Conservation (phyloP, 495 filamentous ascomycete genomes). For the Penicillium paxilli region DNA sequence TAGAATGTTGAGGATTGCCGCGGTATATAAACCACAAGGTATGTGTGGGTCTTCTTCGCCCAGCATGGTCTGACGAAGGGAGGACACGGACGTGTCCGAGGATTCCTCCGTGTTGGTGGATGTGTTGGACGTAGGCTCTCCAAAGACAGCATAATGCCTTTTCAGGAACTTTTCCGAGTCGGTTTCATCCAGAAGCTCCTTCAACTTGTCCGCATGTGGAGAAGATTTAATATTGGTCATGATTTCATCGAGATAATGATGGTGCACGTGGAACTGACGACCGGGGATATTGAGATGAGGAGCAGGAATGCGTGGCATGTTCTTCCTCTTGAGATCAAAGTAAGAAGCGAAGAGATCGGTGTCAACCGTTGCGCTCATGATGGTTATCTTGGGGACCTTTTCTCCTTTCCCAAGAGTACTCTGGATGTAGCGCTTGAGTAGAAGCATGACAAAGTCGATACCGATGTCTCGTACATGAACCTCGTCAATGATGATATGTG, state of each 20-base stretch:
- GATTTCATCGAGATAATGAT: constrained; percentile 54
- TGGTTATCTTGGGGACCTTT: constrained; percentile 48
- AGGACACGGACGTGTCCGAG: not conserved
- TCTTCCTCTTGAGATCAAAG: constrained; percentile 35
- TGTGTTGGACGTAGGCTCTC: too few species aligned
- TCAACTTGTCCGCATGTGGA: constrained; percentile 14
- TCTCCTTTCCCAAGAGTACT: constrained; percentile 33
- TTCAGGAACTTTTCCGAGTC: constrained; percentile 10
- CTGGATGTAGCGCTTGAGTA: constrained; percentile 49
- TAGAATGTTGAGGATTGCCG: constrained; percentile 52
- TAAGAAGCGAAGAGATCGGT: constrained; percentile 56
- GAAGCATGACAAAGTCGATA: constrained; percentile 57
- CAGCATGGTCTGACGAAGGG: not conserved
- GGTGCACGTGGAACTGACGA: constrained; percentile 54
- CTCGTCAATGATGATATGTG: constrained; percentile 61
- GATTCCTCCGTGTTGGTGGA: not conserved
- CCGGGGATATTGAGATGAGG: constrained; percentile 57
- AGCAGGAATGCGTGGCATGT: constrained; percentile 36
- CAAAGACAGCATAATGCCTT: constrained; percentile 3
- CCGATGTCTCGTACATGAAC: constrained; percentile 59
- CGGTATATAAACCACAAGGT: constrained; percentile 48
- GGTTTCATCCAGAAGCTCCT: constrained; percentile 20
- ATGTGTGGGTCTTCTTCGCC: constrained; percentile 43
- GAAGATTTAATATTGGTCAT: constrained; percentile 31
- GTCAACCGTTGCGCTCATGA: constrained; percentile 63